phyloP scores from a whole-genome alignment of 2,329 filamentous ascomycete genomes.

The Colletotrichum sidae region DNA sequence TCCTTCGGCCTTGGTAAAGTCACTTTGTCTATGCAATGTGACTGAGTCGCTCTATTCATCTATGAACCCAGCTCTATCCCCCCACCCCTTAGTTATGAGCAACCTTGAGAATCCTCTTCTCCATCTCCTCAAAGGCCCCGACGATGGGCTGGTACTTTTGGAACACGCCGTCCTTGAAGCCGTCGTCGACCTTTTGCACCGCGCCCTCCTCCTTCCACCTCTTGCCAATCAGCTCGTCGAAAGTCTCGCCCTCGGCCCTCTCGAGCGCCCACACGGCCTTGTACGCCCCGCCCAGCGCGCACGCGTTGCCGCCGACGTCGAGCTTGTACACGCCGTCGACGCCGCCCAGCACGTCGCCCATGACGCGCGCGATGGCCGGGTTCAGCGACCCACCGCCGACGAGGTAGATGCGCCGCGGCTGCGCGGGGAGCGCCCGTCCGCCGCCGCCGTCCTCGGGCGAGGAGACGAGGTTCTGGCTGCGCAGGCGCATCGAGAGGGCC shows the following conservation, averaged over 20 bases:
- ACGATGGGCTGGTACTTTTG: conserved; percentile 82
- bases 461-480: conserved; percentile 81
- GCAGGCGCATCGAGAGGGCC: conserved; percentile 88
- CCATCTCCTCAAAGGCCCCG: conserved; percentile 81
- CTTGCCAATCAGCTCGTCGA: conserved; percentile 86
- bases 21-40: not conserved
- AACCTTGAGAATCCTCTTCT: conserved; percentile 70
- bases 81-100: conserved; percentile 43
- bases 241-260: conserved; percentile 75
- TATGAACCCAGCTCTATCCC: conserved; percentile 11
- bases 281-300: conserved; percentile 92
- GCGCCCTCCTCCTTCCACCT: conserved; percentile 89
- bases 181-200: conserved; percentile 83
- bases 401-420: conserved; percentile 91
- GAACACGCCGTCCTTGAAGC: conserved; percentile 81
- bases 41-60: conserved; percentile 16
- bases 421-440: conserved; percentile 70
- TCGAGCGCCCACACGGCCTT: conserved; percentile 95
- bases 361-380: conserved; percentile 85
- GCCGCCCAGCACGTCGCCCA: conserved; percentile 90
- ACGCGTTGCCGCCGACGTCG: conserved; percentile 95
- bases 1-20: not conserved
- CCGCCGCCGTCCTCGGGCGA: conserved; percentile 51
- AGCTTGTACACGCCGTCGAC: conserved; percentile 92
- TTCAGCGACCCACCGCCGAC: conserved; percentile 94